Evolutionary conservation across 2,329 filamentous ascomycete species (phyloP).

Genomic region (Calonectria montana): DNA sequence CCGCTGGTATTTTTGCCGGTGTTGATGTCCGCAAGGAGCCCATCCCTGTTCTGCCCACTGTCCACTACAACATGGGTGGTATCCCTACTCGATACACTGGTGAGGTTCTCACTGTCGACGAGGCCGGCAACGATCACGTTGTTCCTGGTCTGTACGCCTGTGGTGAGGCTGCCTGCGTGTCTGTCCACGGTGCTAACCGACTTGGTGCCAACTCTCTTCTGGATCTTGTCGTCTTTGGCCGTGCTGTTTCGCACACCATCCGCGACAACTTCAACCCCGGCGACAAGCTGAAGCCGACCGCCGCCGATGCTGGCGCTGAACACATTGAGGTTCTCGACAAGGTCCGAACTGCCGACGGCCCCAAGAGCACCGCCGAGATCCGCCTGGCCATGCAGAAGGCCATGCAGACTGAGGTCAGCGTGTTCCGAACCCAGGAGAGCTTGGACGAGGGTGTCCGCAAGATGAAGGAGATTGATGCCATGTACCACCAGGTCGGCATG

Average conservation of each 20-base stretch:
- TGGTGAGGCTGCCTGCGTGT: slow-evolving; percentile 97
- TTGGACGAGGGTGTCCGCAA: slow-evolving; percentile 92
- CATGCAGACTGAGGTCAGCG: slow-evolving; percentile 97
- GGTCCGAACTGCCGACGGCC: slow-evolving; percentile 84
- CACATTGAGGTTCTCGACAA: slow-evolving; percentile 89
- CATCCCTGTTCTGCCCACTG: slow-evolving; percentile 94
- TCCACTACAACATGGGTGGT: slow-evolving; percentile 99
- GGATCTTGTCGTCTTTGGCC: slow-evolving; percentile 96
- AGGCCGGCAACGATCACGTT: slow-evolving; percentile 88
- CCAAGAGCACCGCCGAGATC: slow-evolving; percentile 89
- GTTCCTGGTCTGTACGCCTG: slow-evolving; percentile 96
- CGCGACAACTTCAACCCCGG: slow-evolving; percentile 93
- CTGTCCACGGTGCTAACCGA: slow-evolving; percentile 97
- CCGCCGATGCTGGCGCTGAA: slow-evolving; percentile 88
- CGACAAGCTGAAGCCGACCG: slow-evolving; percentile 80
- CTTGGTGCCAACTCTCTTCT: slow-evolving; percentile 98
- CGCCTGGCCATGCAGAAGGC: slow-evolving; percentile 95
- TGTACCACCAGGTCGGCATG: slow-evolving; percentile 86
- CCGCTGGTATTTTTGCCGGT: slow-evolving; percentile 95
- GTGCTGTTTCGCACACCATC: slow-evolving; percentile 96
- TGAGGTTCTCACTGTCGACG: slow-evolving; percentile 91
- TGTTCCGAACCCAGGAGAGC: slow-evolving; percentile 94
- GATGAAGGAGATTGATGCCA: slow-evolving; percentile 85
- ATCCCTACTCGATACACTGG: slow-evolving; percentile 98
- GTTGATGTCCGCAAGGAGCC: slow-evolving; percentile 98